A percentile compares a stretch with the other conserved stretches of the same genome.
Conservation (phyloP, 2,329 filamentous ascomycete genomes). For the Diaporthe humulicola region DNA sequence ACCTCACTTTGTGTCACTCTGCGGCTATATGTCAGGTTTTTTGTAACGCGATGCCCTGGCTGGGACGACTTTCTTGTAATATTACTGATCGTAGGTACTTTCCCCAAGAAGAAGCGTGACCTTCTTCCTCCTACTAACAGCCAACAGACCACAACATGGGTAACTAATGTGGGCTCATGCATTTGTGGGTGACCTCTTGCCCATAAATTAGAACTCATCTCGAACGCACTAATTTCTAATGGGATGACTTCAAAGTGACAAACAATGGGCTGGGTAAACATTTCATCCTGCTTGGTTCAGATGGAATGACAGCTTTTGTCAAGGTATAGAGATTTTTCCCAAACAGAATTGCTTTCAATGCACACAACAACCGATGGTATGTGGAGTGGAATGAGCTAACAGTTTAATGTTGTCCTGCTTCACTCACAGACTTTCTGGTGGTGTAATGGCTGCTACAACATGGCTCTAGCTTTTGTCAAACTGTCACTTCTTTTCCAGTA, state of each 20-base stretch:
- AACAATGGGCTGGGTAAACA: conserved; percentile 33
- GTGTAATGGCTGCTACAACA: conserved; percentile 44
- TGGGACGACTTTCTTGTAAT: conserved; percentile 37
- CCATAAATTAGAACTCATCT: too few species aligned
- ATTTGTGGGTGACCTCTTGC: conserved; percentile 19
- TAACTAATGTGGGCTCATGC: conserved; percentile 36
- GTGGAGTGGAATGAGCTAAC: not conserved
- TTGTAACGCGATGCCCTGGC: conserved; percentile 37
- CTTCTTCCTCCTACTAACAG: not conserved
- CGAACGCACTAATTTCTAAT: not conserved
- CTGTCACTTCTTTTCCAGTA: conserved; percentile 46
- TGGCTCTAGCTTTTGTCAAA: conserved; percentile 44
- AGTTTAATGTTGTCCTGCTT: not conserved
- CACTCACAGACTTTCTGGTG: conserved; percentile 36
- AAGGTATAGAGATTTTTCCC: not conserved
- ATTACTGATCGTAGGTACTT: conserved; percentile 25
- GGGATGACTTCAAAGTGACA: not conserved
- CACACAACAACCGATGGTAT: too few species aligned
- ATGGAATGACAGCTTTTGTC: conserved; percentile 32
- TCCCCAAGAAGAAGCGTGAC: not conserved
- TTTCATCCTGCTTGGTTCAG: conserved; percentile 24
- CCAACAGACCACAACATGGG: conserved; percentile 30
- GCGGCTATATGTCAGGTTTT: conserved; percentile 36
- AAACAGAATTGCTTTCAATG: not conserved
- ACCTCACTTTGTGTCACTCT: conserved; percentile 30